These are phyloP conservation scores for Arabidopsis suecica DNA, from an alignment of 345 rosid species.

Conservation along the genomic window DNA sequence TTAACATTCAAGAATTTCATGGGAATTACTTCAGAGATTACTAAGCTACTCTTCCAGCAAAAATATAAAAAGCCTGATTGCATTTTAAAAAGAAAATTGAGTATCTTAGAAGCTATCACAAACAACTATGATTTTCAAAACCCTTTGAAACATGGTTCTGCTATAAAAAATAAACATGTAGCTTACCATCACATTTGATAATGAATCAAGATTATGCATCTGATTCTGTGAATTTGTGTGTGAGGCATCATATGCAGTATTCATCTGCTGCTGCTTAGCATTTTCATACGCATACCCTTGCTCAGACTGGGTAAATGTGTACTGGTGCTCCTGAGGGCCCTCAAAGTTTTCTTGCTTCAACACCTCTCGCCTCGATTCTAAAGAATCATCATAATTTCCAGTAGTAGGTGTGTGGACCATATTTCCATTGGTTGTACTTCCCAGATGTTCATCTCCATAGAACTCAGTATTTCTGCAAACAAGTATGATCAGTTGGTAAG, in stretches of 20 bases:
- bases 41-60: not conserved
- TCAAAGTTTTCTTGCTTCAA: conserved; percentile 72
- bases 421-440: conserved; percentile 62
- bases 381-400: conserved; percentile 63
- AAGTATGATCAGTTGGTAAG: conserved; percentile 26
- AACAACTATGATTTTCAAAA: not conserved
- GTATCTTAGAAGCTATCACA: not conserved
- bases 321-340: conserved; percentile 67
- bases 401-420: conserved; percentile 56
- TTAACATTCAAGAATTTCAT: not conserved
- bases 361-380: conserved; percentile 65
- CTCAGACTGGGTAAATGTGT: conserved; percentile 62
- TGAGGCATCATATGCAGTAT: conserved; percentile 57
- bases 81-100: not conserved
- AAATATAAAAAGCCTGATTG: conserved; percentile 9
- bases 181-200: conserved; percentile 83
- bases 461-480: conserved; percentile 70
- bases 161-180: not conserved
- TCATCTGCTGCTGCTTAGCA: conserved; percentile 63
- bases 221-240: conserved; percentile 68
- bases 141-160: not conserved
- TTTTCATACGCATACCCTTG: conserved; percentile 71
- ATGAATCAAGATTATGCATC: conserved; percentile 68
- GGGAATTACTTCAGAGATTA: conserved; percentile 1
- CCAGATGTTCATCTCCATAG: conserved; percentile 74